Base-by-base conservation (phyloP, 495 filamentous ascomycete species). In the Rostrohypoxylon terebratum region DNA sequence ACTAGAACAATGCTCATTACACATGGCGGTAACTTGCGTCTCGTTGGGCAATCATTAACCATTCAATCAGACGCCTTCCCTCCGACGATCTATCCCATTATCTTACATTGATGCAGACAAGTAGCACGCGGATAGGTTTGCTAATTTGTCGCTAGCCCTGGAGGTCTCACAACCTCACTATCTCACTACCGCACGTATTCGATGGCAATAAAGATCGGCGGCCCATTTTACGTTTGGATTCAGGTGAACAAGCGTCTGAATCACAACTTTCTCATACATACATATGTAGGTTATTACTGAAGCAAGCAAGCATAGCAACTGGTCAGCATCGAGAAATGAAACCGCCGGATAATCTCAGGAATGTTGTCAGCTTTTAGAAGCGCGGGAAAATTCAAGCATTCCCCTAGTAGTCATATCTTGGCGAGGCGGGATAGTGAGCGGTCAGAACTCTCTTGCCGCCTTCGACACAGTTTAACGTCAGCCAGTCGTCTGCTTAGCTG, bases 201-300 rank as follows among this genome's bases (percentile, higher is more conserved):
- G 20, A 53, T 48, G 20, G 50, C 58, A 70, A 70, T 66, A 47
- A n/a, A 66, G 66, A 69, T 66, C 71, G 36, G 4, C 68, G 28
- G 59, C 53, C 28, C 51, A 59, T 61, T 67, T 70, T 74, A 74
- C 67, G 72, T 74, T 53, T 68, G 53, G 59, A 62, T 71, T 71
- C 68, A 74, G 63, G 72, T 67, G 59, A 74, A 47, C 59, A 70
- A 74, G 71, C 71, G 66, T 66, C 64, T 70, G 62, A 67, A 67
- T 70, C 59, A 63, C 62, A 66, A 63, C 34, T 50, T 18, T 69
- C 60, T 69, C 42, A 48, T 40, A 47, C 61, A 62, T 60, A 42
- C 33, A 47, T 45, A 45, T 11, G 38, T n/a, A n/a, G n/a, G n/a
- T n/a, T n/a, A n/a, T 42, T 45, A 20, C 20, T 45, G n/a, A 20